Percentiles rank a stretch among this genome's conserved stretches.
Evolutionary conservation across 2,329 filamentous ascomycete species (phyloP).

Genomic region (Penicillium digitatum): DNA sequence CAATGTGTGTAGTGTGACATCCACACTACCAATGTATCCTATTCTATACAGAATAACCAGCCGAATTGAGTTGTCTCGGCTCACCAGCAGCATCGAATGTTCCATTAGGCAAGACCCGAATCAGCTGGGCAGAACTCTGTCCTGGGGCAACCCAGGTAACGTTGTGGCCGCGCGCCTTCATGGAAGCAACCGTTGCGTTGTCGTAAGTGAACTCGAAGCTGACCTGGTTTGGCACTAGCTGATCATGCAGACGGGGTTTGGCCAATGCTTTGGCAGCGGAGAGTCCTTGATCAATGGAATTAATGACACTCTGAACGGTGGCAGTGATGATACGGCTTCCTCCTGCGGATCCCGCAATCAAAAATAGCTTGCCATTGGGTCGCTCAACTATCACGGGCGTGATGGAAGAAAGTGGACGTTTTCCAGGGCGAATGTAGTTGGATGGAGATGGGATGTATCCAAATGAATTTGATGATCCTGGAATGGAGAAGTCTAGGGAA

Average conservation of each 20-base stretch:
- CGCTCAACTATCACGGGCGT: constrained; percentile 72
- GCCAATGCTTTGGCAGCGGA: constrained; percentile 60
- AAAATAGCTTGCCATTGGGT: constrained; percentile 61
- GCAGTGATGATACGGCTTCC: constrained; percentile 79
- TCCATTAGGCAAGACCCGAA: constrained; percentile 60
- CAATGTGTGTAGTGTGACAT: constrained; percentile 1
- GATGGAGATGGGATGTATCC: constrained; percentile 74
- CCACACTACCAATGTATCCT: background rate
- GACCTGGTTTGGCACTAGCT: constrained; percentile 68
- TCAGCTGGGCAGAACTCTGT: constrained; percentile 66
- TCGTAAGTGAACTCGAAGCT: constrained; percentile 67
- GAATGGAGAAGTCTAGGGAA: constrained; percentile 79
- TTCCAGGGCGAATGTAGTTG: constrained; percentile 77
- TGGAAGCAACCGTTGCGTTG: constrained; percentile 58
- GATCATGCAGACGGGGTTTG: constrained; percentile 71
- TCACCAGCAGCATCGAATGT: constrained; percentile 75
- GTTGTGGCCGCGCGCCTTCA: constrained; percentile 65
- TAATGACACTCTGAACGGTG: constrained; percentile 69
- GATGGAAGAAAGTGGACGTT: constrained; percentile 79
- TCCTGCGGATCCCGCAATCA: constrained; percentile 71
- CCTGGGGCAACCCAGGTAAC: constrained; percentile 64
- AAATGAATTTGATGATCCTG: constrained; percentile 71
- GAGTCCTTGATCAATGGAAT: constrained; percentile 64
- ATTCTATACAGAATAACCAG: constrained; percentile 54
- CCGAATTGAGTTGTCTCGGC: constrained; percentile 68